phyloP scores from a whole-genome alignment of 805 yeast genomes.

The Alloascoidea hylecoeti region DNA sequence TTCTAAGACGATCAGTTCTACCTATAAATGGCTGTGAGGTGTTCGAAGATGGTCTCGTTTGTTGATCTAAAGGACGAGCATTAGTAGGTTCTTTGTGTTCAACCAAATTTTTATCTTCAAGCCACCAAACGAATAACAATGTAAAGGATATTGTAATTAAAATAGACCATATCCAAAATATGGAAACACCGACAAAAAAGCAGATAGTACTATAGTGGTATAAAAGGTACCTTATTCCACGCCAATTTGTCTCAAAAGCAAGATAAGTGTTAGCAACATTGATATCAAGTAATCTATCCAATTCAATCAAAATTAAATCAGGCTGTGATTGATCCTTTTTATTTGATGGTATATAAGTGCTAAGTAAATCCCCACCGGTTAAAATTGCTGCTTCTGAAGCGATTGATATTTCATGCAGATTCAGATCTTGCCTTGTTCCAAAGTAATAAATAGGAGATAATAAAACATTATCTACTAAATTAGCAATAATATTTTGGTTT shows the following conservation, averaged over 20 bases:
- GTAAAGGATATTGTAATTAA: neutral
- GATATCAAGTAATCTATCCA: slow-evolving; percentile 11
- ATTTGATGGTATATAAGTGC: neutral
- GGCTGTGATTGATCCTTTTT: slow-evolving; percentile 3
- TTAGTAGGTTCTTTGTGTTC: neutral
- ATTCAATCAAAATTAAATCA: slow-evolving; percentile 9
- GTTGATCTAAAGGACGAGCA: no score
- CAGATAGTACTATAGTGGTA: slow-evolving; percentile 11
- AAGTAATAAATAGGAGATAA: neutral
- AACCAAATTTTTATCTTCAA: neutral
- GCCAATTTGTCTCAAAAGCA: slow-evolving; percentile 15
- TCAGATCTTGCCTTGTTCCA: neutral
- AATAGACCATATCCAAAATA: slow-evolving; percentile 12
- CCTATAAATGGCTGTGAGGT: neutral
- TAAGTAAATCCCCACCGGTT: neutral
- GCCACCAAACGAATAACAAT: neutral
- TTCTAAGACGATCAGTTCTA: neutral
- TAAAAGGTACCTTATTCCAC: slow-evolving; percentile 16
- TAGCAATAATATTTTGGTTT: neutral
- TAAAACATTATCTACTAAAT: neutral
- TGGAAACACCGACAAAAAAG: slow-evolving; percentile 12
- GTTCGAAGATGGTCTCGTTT: no score
- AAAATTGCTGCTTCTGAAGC: neutral
- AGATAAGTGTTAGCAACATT: slow-evolving; percentile 11
- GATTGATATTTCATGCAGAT: neutral